phyloP scores from a whole-genome alignment of 2,329 filamentous ascomycete species.

The Clarireedia paspali region DNA sequence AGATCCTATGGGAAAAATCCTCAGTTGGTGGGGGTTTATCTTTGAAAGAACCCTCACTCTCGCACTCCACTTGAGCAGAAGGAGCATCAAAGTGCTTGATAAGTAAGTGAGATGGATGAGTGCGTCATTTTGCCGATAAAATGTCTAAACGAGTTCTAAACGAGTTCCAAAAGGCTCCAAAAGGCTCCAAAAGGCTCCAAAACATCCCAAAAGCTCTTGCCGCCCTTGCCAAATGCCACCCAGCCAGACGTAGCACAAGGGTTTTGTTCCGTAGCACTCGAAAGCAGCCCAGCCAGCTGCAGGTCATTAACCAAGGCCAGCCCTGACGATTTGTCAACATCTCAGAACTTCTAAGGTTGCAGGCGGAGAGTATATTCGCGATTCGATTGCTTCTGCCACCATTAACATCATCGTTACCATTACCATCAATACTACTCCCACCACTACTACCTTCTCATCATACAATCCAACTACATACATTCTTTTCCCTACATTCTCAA shows the following conservation, averaged over 20 bases:
- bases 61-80: neutral
- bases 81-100: neutral
- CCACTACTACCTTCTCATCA: no score
- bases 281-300: no score
- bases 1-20: neutral
- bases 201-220: neutral
- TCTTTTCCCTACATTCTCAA: constrained; percentile 4
- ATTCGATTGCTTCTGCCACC: no score
- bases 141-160: neutral
- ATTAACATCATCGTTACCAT: no score
- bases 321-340: no score
- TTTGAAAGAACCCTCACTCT: neutral
- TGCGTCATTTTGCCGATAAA: neutral
- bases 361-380: no score
- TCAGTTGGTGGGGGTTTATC: constrained; percentile 3
- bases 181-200: neutral
- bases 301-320: no score
- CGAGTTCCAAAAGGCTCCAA: neutral
- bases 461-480: neutral
- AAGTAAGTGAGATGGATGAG: neutral
- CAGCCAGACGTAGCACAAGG: no score
- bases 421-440: no score
- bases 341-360: no score
- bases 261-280: no score
- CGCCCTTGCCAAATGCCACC: no score